A percentile compares a stretch with the other conserved stretches of the same genome.
Evolutionary conservation across 106 monocot species (phyloP).

Genomic region (Phalaenopsis aphrodite): DNA sequence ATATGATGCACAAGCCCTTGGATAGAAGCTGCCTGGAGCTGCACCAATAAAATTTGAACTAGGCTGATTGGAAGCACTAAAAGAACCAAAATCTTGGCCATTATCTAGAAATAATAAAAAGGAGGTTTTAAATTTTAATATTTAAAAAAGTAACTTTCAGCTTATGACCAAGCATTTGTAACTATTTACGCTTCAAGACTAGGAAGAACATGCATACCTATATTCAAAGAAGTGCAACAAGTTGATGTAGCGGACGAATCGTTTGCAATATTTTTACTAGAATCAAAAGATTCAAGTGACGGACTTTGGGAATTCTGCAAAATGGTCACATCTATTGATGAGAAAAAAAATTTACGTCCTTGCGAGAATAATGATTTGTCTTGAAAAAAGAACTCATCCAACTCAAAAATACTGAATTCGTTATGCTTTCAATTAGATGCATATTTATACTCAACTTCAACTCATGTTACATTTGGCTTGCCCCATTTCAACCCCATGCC

Average conservation of each 20-base stretch:
- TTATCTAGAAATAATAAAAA: conserved; percentile 16
- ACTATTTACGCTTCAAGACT: not conserved
- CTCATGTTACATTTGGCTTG: not conserved
- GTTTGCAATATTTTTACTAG: conserved; percentile 21
- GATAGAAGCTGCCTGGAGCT: conserved; percentile 15
- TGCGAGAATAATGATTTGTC: not conserved
- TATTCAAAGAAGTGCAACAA: conserved; percentile 15
- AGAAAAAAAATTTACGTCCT: not conserved
- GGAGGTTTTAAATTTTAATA: not conserved
- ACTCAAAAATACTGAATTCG: not conserved
- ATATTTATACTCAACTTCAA: not conserved
- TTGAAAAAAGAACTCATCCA: not conserved
- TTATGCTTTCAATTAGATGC: not conserved
- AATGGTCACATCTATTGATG: not conserved
- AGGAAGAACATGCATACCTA: conserved; percentile 12
- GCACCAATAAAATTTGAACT: conserved; percentile 10
- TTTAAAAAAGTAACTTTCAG: not conserved
- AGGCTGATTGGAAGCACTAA: conserved; percentile 3
- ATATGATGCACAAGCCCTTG: conserved; percentile 39
- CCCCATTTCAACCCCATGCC: not conserved
- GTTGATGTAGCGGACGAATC: conserved; percentile 11
- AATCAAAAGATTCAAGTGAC: conserved; percentile 35
- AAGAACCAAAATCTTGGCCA: not conserved
- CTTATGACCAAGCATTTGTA: not conserved
- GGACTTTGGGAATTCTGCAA: conserved; percentile 36